These are phyloP conservation scores for Mercurialis annua DNA, from an alignment of 345 rosid species.

Conservation along the genomic window DNA sequence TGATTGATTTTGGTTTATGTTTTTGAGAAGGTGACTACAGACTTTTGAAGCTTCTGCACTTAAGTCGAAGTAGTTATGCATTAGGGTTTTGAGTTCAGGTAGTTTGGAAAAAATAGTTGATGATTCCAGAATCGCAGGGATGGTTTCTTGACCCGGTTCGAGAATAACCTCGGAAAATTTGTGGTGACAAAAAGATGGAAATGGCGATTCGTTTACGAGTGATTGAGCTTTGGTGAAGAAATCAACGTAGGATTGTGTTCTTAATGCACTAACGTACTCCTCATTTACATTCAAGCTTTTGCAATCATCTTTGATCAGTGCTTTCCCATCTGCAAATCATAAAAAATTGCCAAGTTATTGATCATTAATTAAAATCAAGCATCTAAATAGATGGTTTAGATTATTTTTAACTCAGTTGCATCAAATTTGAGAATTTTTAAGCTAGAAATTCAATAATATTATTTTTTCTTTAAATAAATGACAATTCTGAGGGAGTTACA, in stretches of 20 bases:
- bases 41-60: conserved; percentile 45
- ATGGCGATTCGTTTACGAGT: conserved; percentile 25
- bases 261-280: conserved; percentile 37
- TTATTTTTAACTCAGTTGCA: too few relatives aligned
- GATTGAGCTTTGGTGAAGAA: conserved; percentile 38
- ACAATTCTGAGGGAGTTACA: too few relatives aligned
- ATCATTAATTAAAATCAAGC: too few relatives aligned
- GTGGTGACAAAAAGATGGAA: conserved; percentile 17
- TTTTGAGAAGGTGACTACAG: conserved; percentile 33
- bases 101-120: conserved; percentile 20
- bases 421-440: too few relatives aligned
- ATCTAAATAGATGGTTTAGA: too few relatives aligned
- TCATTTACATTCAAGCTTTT: conserved; percentile 40
- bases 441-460: too few relatives aligned
- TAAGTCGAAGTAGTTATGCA: conserved; percentile 37
- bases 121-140: conserved; percentile 33
- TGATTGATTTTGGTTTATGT: conserved; percentile 25
- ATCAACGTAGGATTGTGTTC: conserved; percentile 43
- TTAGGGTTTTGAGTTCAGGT: conserved; percentile 33
- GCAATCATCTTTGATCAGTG: conserved; percentile 9
- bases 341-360: too few relatives aligned
- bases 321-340: conserved; percentile 25
- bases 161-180: conserved; percentile 32
- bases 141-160: conserved; percentile 39
- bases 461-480: too few relatives aligned